phyloP scores from a whole-genome alignment of 2,329 filamentous ascomycete species.

The Xylariaceae sp. region DNA sequence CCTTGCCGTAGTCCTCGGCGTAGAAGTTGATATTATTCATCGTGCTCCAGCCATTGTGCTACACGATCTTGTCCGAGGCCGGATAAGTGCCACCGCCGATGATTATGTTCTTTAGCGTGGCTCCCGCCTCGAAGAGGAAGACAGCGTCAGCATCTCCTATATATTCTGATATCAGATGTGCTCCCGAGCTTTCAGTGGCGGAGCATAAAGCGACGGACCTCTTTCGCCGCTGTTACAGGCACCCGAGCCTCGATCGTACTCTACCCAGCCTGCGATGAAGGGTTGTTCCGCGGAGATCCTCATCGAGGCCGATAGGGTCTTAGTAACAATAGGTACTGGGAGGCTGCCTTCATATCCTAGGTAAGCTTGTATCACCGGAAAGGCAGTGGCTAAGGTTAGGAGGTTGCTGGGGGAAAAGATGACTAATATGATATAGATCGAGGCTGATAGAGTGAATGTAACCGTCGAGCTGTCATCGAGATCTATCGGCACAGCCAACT shows the following conservation, averaged over 20 bases:
- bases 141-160: constrained; percentile 47
- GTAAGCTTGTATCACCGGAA: constrained; percentile 40
- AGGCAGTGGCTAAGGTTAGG: constrained; percentile 32
- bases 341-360: constrained; percentile 41
- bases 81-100: constrained; percentile 44
- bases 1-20: constrained; percentile 54
- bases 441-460: background rate
- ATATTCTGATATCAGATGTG: background rate
- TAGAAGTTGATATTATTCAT: constrained; percentile 43
- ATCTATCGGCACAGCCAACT: background rate
- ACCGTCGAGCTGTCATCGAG: background rate
- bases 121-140: constrained; percentile 36
- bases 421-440: background rate
- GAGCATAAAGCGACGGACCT: constrained; percentile 29
- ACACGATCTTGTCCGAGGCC: constrained; percentile 33
- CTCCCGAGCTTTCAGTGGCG: constrained; percentile 41
- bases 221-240: constrained; percentile 50
- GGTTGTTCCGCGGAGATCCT: constrained; percentile 39
- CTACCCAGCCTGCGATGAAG: constrained; percentile 45
- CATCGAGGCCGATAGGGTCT: constrained; percentile 39
- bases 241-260: constrained; percentile 46
- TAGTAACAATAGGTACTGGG: constrained; percentile 35
- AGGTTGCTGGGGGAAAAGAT: constrained; percentile 29
- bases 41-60: constrained; percentile 27
- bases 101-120: constrained; percentile 45